Base-by-base conservation (phyloP, 2,329 filamentous ascomycete species). In the Periconia sp. region DNA sequence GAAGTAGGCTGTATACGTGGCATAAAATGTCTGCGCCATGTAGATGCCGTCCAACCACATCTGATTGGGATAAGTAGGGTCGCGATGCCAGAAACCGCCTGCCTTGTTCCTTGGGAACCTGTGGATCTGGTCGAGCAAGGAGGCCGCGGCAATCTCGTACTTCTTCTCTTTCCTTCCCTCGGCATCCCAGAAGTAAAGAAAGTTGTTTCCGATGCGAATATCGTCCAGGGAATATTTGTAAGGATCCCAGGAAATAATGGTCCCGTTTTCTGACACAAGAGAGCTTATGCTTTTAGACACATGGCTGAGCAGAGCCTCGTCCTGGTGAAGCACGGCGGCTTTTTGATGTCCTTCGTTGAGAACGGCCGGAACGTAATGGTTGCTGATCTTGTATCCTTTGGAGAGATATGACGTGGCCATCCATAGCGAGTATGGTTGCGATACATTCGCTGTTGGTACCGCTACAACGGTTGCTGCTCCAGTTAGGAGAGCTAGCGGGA, bases 1-100 rank as follows among this genome's bases (percentile, higher is more conserved):
- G 53, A 77, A 76, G 44, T 68, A 65, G 2, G 59, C 57, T 2
- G 75, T 76, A 54, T 71, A 74, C 23, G 72, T 73, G 6, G 73
- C 69, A 52, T 74, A 74, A 62, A 74, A 74, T 42, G 61, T 68
- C 37, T 73, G 67, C 9, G 70, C 73, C 73, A 76, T 76, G 62
- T 72, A 76, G 40, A 76, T 79, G 1, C 82, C 82, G 57, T 83
- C 81, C 0, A 85, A 74, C 82, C 82, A 84, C 81, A 83, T 83
- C 61, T 84, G 79, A 56, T 82, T 76, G 17, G 73, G 74, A 56
- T 82, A 82, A 2, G 72, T 68, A 31, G 78, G 69, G 15, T 74
- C 65, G 1, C 78, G 72, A 58, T 84, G 82, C 80, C 81, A 84
- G 72, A 84, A 81, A 1, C 82, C 82, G 9, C 82, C 82, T 0